Evolutionary conservation across 371 early-diverging fungal species (phyloP), one percentile per base, ranked within the genome.

Genomic region (Lichtheimia ramosa): DNA sequence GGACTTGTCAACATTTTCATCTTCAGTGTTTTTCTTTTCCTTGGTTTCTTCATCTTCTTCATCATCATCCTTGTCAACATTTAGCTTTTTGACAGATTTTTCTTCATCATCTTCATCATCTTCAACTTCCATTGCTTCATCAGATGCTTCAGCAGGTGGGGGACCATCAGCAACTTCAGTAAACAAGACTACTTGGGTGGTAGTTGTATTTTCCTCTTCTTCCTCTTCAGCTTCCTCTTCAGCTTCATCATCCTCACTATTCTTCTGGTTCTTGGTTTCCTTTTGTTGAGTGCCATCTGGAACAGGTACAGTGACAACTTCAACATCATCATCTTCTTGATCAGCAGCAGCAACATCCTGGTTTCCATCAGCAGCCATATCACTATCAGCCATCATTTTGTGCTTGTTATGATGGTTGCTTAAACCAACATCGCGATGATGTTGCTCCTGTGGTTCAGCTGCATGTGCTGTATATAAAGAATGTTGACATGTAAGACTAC

Each of bases 171-270:
- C 20, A 13, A 50, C 51, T 43, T 48, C 62, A n/a, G 54, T 34
- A n/a, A n/a, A 16, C 21, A 34, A 10, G n/a, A 39, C 39, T 2
- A 7, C 28, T 12, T 59, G 39, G 3, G 41, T 54, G 15, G 15
- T 24, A 14, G 42, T 43, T 13, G 40, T 34, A 14, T 54, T 57
- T 5, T 61, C 62, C 24, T 64, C 60, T n/a, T 66, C 68, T 3
- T 64, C 70, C 2, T 65, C 71, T 10, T 66, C 64, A 14, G 57
- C 59, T 2, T 39, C 49, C 18, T 65, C 64, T 16, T 58, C 61
- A 16, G 54, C 61, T 20, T 64, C 65, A 25, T 48, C 52, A 0
- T 53, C 46, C 46, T 16, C 46, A 7, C 21, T 46, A 21, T n/a
- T 8, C 7, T n/a, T 21, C 15, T 46, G 46, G 4, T 46, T 14